Conservation (phyloP, 768 basidiomycete species). For the Cubamyces lactineus region DNA sequence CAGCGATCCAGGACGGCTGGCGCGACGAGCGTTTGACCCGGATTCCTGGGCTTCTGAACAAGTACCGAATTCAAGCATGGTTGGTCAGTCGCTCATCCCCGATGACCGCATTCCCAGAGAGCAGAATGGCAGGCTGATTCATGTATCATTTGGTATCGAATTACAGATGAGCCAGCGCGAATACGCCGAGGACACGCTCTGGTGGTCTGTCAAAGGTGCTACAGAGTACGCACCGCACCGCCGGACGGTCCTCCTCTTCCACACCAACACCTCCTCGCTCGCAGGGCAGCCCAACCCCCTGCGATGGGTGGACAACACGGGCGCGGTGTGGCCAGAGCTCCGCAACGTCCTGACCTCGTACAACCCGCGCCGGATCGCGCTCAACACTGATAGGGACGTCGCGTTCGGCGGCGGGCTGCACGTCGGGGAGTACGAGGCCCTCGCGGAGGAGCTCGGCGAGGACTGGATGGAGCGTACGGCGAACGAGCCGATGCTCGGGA, state of each 20-base stretch:
- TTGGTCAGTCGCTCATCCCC: constrained; percentile 36
- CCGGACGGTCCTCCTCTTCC: constrained; percentile 53
- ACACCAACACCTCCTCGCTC: constrained; percentile 45
- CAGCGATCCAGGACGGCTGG: constrained; percentile 46
- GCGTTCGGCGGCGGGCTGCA: constrained; percentile 55
- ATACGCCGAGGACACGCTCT: constrained; percentile 57
- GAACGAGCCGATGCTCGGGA: constrained; percentile 48
- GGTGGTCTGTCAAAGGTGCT: constrained; percentile 53
- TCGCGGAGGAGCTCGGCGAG: constrained; percentile 43
- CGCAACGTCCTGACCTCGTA: constrained; percentile 40
- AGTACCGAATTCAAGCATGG: constrained; percentile 48
- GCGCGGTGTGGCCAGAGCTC: constrained; percentile 50
- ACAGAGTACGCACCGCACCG: constrained; percentile 53
- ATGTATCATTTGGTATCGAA: background rate
- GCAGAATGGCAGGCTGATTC: no score
- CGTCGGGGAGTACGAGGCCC: constrained; percentile 47
- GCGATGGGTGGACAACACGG: constrained; percentile 54
- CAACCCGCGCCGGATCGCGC: constrained; percentile 45
- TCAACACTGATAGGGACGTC: constrained; percentile 51
- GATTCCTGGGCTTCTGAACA: constrained; percentile 47
- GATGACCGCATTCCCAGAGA: background rate
- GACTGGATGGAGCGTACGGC: constrained; percentile 46
- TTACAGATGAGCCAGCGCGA: constrained; percentile 50
- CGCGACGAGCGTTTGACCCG: constrained; percentile 43
- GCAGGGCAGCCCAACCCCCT: constrained; percentile 46